Base-by-base conservation (phyloP, 2,329 filamentous ascomycete species). In the Lachnellula willkommii region DNA sequence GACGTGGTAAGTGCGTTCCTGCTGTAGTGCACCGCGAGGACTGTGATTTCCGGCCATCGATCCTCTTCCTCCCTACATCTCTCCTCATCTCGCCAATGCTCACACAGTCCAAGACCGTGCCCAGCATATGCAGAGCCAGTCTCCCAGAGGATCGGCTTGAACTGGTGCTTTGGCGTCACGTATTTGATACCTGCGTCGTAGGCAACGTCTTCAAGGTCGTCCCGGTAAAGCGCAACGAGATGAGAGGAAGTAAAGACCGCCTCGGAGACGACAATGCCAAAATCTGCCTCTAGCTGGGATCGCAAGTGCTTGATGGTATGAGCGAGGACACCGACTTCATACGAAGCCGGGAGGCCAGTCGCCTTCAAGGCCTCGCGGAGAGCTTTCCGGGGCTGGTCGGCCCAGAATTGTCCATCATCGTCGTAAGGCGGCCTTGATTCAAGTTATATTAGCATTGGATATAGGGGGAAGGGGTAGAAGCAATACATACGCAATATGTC, bases 251-350 rank as follows among this genome's bases (percentile, higher is more conserved):
- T 47, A n/a, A 57, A 50, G 28, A 47, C 40, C 9, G 46, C 55
- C 20, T 50, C 39, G 26, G 50, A 50, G 12, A 57, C 49, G 15
- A 7, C 47, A 14, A 57, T 57, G 35, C 32, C 37, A 45, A 56
- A 57, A 37, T 46, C 49, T n/a, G 17, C 48, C 48, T 55, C 54
- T 26, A 53, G 24, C 14, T 52, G 36, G 17, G 43, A 48, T 32
- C 35, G 28, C 26, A 58, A 32, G 14, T 58, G 28, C 32, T 42
- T 24, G n/a, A 57, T 52, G 22, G 39, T 20, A 2, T 42, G n/a
- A 46, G 52, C 26, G 26, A 57, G 47, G 45, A 54, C 47, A 15
- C 55, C 55, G 15, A 57, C 55, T n/a, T 57, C 55, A 47, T 39
- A 43, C 8, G 52, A 54, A 22, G 52, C 55, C 15, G 52, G 55